These are phyloP conservation scores for Asterella californica DNA, from an alignment of 225 moss, liverwort and hornwort genomes.

Conservation along the genomic window DNA sequence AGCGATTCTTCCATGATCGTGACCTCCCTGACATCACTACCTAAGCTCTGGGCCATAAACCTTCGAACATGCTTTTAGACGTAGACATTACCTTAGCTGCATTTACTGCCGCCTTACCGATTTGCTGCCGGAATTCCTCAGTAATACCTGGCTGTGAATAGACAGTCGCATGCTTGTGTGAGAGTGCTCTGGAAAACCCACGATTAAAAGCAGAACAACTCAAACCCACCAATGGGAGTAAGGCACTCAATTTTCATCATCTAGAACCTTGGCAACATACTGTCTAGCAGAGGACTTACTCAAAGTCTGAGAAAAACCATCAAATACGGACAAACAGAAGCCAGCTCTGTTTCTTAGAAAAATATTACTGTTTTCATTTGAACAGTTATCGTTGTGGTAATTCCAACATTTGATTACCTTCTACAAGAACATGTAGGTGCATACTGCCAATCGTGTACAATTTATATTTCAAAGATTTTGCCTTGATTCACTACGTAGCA, in stretches of 20 bases:
- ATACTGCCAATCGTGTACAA: too few relatives aligned
- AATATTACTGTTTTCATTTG: neutral
- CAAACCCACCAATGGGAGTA: neutral
- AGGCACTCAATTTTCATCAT: neutral
- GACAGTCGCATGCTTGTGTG: neutral
- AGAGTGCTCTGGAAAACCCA: neutral
- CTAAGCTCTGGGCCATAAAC: neutral
- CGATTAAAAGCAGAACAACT: neutral
- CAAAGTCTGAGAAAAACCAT: too few relatives aligned
- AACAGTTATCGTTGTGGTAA: too few relatives aligned
- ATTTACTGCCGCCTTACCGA: slow-evolving; percentile 85
- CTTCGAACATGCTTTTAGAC: neutral
- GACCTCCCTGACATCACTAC: neutral
- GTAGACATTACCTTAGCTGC: slow-evolving; percentile 71
- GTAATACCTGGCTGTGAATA: slow-evolving; percentile 74
- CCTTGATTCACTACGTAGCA: too few relatives aligned
- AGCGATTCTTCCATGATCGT: neutral
- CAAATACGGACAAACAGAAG: too few relatives aligned
- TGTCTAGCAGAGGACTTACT: neutral
- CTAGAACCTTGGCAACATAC: neutral
- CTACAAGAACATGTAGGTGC: too few relatives aligned
- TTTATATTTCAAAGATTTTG: too few relatives aligned
- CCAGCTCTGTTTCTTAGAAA: neutral
- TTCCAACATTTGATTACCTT: too few relatives aligned
- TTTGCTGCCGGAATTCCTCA: slow-evolving; percentile 67